phyloP scores from a whole-genome alignment of 2,329 filamentous ascomycete genomes.

The Hansfordia pulvinata region DNA sequence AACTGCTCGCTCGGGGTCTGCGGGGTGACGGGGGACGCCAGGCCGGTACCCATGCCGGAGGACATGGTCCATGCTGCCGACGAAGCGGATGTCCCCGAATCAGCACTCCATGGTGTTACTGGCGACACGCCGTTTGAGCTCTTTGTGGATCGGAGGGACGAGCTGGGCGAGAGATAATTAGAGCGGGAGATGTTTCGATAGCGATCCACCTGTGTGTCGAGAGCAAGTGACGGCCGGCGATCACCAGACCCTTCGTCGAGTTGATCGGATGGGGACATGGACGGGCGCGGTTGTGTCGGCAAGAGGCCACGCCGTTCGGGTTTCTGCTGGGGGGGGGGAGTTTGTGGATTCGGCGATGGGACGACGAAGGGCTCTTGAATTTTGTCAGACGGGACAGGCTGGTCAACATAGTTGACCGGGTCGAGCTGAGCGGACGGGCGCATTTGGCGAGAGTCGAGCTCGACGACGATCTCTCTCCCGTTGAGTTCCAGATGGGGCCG shows the following conservation, averaged over 20 bases:
- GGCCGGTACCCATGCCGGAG: constrained; percentile 24
- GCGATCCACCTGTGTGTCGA: constrained; percentile 15
- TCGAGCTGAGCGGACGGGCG: constrained; percentile 13
- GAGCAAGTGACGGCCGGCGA: constrained; percentile 14
- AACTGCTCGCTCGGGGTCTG: constrained; percentile 17
- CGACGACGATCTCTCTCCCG: constrained; percentile 34
- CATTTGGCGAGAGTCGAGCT: constrained; percentile 35
- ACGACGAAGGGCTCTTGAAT: too few species aligned
- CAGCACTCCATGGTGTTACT: constrained; percentile 28
- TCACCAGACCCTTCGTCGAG: constrained; percentile 3
- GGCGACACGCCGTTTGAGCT: constrained; percentile 30
- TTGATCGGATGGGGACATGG: constrained; percentile 5
- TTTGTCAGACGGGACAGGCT: too few species aligned
- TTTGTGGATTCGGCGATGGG: constrained; percentile 1
- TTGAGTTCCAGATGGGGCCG: constrained; percentile 27
- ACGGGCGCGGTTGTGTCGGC: neutral
- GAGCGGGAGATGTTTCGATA: constrained; percentile 11
- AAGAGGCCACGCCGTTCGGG: too few species aligned
- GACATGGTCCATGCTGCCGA: constrained; percentile 23
- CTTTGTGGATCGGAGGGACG: constrained; percentile 21
- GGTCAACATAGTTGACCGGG: constrained; percentile 11
- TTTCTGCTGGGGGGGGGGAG: neutral
- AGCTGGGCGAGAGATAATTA: constrained; percentile 15
- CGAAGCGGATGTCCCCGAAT: constrained; percentile 8
- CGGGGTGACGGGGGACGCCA: constrained; percentile 31